Evolutionary conservation across 768 basidiomycete genomes (phyloP).

Genomic region (Brasilioporus rufonigricans): DNA sequence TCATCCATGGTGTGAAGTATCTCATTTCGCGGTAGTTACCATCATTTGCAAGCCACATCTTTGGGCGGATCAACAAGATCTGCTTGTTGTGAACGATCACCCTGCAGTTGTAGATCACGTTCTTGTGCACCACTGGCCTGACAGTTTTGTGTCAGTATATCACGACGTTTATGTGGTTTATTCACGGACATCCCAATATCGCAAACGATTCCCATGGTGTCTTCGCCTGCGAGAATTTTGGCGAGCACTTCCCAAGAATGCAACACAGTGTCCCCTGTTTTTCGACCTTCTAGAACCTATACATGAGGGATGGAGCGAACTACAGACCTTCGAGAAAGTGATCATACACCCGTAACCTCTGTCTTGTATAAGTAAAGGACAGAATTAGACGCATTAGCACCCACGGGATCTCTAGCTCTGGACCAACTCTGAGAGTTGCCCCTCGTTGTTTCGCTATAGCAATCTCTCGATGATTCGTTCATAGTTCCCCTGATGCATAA

Average conservation of each 20-base stretch:
- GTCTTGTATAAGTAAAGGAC: constrained; percentile 3
- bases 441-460: constrained; percentile 83
- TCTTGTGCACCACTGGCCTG: constrained; percentile 98
- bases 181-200: constrained; percentile 89
- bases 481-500: constrained; percentile 79
- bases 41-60: constrained; percentile 99
- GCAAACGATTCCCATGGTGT: constrained; percentile 83
- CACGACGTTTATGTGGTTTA: neutral
- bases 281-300: neutral
- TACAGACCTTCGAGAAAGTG: constrained; percentile 90
- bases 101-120: constrained; percentile 96
- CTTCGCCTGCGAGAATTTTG: constrained; percentile 81
- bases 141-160: neutral
- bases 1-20: constrained; percentile 95
- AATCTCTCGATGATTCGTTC: constrained; percentile 91
- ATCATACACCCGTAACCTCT: constrained; percentile 98
- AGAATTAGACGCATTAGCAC: constrained; percentile 14
- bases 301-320: neutral
- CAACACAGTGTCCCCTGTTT: constrained; percentile 85
- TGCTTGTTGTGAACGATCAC: constrained; percentile 82
- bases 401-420: constrained; percentile 94
- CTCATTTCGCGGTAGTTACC: constrained; percentile 92
- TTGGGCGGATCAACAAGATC: constrained; percentile 93
- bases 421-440: constrained; percentile 90
- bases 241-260: constrained; percentile 98